Base-by-base conservation (phyloP, 176 grass and related monocot species). In the Zizania latifolia region DNA sequence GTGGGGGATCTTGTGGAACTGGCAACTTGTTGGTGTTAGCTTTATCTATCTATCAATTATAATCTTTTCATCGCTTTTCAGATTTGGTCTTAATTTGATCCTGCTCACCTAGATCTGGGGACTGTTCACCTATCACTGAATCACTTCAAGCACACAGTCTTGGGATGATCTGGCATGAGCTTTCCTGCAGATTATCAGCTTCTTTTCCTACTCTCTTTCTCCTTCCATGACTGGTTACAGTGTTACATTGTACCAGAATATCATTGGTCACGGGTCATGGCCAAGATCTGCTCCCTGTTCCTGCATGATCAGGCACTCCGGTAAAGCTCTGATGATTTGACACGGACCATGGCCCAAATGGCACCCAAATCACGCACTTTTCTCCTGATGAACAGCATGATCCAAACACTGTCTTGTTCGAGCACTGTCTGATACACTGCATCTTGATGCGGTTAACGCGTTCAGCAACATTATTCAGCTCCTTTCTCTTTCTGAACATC, bases 31-130 rank as follows among this genome's bases (percentile, higher is more conserved):
- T 24, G 46, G 22, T 15, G 10, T 39, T 69, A 29, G 24, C 38
- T 40, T 30, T 29, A 45, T 29, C 65, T 33, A 4, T 71, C 45
- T 22, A 51, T 71, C 45, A 44, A 69, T 69, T 69, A n/a, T n/a
- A n/a, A n/a, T n/a, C n/a, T n/a, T n/a, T n/a, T n/a, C n/a, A n/a
- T n/a, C n/a, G n/a, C n/a, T 81, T 66, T 72, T 24, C 43, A 31
- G 79, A 81, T 81, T 73, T 74, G 69, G 17, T 73, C 79, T 43
- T 64, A 70, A 62, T 71, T 70, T 5, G 39, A 2, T 17, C 19
- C 30, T 62, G 39, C 60, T 61, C 78, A 36, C 55, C 41, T 27
- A 35, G 39, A 80, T 80, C 38, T 28, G 29, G 13, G 4, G 12
- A 71, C 55, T 71, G 55, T 70, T 80, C 55, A 48, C 45, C 56